phyloP scores from a whole-genome alignment of 1,139 yeast genomes.

The Magnusiomyces magnusii region DNA sequence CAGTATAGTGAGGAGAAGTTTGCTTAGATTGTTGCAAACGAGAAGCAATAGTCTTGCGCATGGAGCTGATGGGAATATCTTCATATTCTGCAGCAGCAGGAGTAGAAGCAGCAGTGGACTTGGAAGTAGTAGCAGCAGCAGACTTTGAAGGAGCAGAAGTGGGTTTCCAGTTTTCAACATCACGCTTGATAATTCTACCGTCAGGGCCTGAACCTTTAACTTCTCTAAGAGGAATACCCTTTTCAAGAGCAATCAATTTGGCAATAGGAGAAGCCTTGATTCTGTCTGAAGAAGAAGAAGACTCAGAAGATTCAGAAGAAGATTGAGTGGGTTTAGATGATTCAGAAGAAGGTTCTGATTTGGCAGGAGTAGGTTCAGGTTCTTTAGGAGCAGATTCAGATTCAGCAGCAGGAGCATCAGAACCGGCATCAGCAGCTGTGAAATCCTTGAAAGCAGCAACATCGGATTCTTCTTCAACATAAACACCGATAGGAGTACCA shows the following conservation, averaged over 20 bases:
- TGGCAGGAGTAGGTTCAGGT: conserved; percentile 26
- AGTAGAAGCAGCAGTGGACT: conserved; percentile 43
- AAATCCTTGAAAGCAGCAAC: conserved; percentile 84
- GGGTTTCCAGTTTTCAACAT: conserved; percentile 60
- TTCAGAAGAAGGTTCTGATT: conserved; percentile 32
- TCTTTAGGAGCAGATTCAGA: conserved; percentile 20
- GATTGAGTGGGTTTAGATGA: background rate
- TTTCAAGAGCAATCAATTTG: conserved; percentile 85
- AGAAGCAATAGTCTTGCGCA: conserved; percentile 92
- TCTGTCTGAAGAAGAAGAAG: conserved; percentile 44
- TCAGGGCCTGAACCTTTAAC: conserved; percentile 90
- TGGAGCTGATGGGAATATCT: conserved; percentile 79
- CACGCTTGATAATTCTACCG: conserved; percentile 89
- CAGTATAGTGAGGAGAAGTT: conserved; percentile 85
- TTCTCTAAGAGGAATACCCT: conserved; percentile 79
- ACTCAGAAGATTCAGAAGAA: conserved; percentile 29
- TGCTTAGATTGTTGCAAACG: conserved; percentile 83
- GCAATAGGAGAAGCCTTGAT: conserved; percentile 95
- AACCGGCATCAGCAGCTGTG: conserved; percentile 76
- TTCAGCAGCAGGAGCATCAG: conserved; percentile 32
- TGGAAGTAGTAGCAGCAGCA: conserved; percentile 31
- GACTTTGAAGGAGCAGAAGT: conserved; percentile 36
- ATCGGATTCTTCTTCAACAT: conserved; percentile 79
- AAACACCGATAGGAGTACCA: conserved; percentile 94
- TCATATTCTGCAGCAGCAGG: conserved; percentile 52